These are phyloP conservation scores for Schrenkiella parvula DNA, from an alignment of 345 rosid species.

Conservation along the genomic window DNA sequence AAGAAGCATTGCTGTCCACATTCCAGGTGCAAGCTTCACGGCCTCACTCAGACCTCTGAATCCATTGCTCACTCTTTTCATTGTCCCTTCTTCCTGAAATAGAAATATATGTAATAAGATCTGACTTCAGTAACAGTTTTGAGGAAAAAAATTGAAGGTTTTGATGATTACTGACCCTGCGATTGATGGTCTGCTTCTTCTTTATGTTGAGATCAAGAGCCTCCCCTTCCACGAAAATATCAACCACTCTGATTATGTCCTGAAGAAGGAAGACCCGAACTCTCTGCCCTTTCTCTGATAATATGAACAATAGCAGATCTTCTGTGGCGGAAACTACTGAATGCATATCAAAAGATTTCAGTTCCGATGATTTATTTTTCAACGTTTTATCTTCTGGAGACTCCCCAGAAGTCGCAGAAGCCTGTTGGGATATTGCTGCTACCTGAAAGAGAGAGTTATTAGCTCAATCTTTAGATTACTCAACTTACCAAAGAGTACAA, in stretches of 20 bases:
- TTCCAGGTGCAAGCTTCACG: slow-evolving; percentile 67
- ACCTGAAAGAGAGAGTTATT: slow-evolving; percentile 38
- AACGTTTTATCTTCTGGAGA: slow-evolving; percentile 28
- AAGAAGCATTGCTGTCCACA: slow-evolving; percentile 74
- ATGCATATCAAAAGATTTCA: slow-evolving; percentile 85
- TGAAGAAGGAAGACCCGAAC: slow-evolving; percentile 74
- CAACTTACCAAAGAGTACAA: neutral
- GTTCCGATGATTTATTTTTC: slow-evolving; percentile 40
- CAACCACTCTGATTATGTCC: slow-evolving; percentile 68
- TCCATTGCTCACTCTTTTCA: slow-evolving; percentile 51
- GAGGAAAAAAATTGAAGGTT: neutral
- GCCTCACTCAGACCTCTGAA: slow-evolving; percentile 55
- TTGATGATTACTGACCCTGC: slow-evolving; percentile 6
- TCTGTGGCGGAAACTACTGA: slow-evolving; percentile 90
- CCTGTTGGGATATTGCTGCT: slow-evolving; percentile 87
- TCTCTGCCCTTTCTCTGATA: slow-evolving; percentile 74
- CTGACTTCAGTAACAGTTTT: neutral
- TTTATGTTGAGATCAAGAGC: slow-evolving; percentile 33
- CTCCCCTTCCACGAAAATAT: slow-evolving; percentile 53
- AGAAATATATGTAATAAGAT: neutral
- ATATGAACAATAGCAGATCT: slow-evolving; percentile 74
- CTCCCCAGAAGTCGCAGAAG: slow-evolving; percentile 48
- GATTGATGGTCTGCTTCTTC: slow-evolving; percentile 11
- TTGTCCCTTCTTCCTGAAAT: slow-evolving; percentile 44
- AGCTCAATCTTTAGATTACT: neutral